Base-by-base conservation (phyloP, 2,329 filamentous ascomycete genomes). In the Calycina herbarum region DNA sequence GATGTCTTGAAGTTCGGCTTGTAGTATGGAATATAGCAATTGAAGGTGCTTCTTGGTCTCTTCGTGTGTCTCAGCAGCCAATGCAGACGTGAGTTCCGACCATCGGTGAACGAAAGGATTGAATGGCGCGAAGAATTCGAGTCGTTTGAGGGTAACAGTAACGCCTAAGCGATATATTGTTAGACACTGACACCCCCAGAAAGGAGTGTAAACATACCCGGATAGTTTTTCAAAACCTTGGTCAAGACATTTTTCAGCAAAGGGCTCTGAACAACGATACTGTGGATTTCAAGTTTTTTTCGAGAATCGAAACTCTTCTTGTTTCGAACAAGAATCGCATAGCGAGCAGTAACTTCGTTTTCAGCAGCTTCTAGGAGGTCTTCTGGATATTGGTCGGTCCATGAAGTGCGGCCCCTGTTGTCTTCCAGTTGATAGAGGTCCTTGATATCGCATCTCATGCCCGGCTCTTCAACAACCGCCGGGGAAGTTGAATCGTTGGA, bases 81-180 rank as follows among this genome's bases (percentile, higher is more conserved):
- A 76, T 29, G 80, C 79, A 3, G 77, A 73, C 10, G 74, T 70
- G 45, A 88, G 80, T 6, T 78, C 72, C 1, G 80, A 77, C 87
- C 88, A 91, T 38, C 88, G 82, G 75, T 92, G 87, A 51, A 90
- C 85, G 59, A 92, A 85, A 0, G 86, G 85, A 69, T 84, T 78
- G 67, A 90, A 91, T 0, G 86, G 86, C 0, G 82, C 83, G 7
- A 77, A 74, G 67, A 91, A 89, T 64, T 85, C 84, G 1, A 91
- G 78, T 1, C 85, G 81, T n/a, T 86, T 81, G 31, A 91, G 78
- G 11, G 80, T 81, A 40, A 84, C 83, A 2, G 85, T 84, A 35
- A 91, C 79, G 0, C 87, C 86, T 69, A 33, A 58, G 11, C n/a
- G 15, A 11, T 35, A 3, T 15, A 29, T 10, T 33, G 10, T 40